Base-by-base conservation (phyloP, 2,329 filamentous ascomycete species). In the Shiraia sp. region DNA sequence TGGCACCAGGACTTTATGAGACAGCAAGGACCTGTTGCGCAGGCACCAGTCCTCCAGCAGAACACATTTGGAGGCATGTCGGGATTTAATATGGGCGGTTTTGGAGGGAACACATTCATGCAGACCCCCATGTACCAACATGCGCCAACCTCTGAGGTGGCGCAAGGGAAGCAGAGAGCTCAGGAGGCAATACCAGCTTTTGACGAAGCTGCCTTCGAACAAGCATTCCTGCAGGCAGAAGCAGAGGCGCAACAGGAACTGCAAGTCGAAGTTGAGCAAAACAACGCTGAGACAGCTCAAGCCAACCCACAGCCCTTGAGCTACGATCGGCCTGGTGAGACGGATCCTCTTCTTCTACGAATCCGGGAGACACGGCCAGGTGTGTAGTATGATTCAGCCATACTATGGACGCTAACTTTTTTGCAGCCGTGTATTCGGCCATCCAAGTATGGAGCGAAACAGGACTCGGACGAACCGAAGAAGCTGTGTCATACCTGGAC, bases 1-100 rank as follows among this genome's bases (percentile, higher is more conserved):
- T 85, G 83, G 83, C 81, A 84, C 36, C 74, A 80, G 56, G 82
- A 85, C 52, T 85, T 86, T 56, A 62, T 79, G 54, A 56, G 61
- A 22, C 65, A 70, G 28, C 71, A 74, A 41, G 39, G 49, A n/a
- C 55, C 61, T 24, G 58, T 64, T 39, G 45, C 57, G 6, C 68
- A 68, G 22, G 49, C 55, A n/a, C 58, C 59, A 22, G 45, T 44
- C 10, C 49, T 60, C 13, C 38, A 35, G 10, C 61, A 64, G 23
- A 55, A 39, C 35, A 45, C 50, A 16, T 66, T 62, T 39, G 53
- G 52, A 3, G 54, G 57, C 13, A 59, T 65, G 52, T 35, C 55
- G 7, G 56, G 56, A 12, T 62, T 62, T 29, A 55, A 47, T 9
- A 65, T 64, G 55, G 50, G 53, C 31, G 56, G 55, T 2, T 61